A percentile compares a stretch with the other conserved stretches of the same genome.
phyloP scores from a whole-genome alignment of 768 basidiomycete species.

The Russula foetens region DNA sequence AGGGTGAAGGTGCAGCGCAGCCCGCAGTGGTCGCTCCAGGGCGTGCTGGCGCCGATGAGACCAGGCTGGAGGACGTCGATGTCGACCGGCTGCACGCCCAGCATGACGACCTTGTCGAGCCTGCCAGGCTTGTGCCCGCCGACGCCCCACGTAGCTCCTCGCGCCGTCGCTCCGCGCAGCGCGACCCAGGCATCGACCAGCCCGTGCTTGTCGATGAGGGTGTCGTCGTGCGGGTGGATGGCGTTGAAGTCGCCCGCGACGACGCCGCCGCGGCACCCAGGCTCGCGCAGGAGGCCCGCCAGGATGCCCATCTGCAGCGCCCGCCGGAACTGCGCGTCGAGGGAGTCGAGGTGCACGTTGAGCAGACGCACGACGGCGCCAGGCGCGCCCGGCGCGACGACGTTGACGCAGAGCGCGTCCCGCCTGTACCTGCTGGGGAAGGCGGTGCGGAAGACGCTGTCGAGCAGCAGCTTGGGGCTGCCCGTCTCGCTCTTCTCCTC shows the following conservation, averaged over 20 bases:
- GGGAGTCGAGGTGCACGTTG: constrained; percentile 34
- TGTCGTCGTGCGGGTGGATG: constrained; percentile 30
- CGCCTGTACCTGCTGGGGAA: constrained; percentile 25
- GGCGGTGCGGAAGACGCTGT: not conserved
- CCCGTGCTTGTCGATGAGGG: constrained; percentile 30
- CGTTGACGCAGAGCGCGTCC: constrained; percentile 32
- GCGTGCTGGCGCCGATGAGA: constrained; percentile 25
- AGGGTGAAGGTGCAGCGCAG: constrained; percentile 26
- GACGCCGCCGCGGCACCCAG: constrained; percentile 33
- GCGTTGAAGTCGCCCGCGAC: constrained; percentile 43
- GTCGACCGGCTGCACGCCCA: constrained; percentile 28
- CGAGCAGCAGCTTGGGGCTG: not conserved
- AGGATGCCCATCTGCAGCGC: constrained; percentile 26
- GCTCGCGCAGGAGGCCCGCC: constrained; percentile 32
- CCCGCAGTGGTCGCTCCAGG: constrained; percentile 35
- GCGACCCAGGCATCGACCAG: constrained; percentile 38
- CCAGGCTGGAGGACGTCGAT: constrained; percentile 33
- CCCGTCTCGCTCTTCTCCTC: not conserved
- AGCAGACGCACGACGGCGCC: constrained; percentile 27
- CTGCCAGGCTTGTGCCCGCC: constrained; percentile 23
- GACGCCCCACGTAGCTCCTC: constrained; percentile 34
- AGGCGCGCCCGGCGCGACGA: constrained; percentile 24
- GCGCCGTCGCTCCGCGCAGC: constrained; percentile 26
- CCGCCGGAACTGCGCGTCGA: constrained; percentile 19
- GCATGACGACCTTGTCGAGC: constrained; percentile 33